Conservation (phyloP, 768 basidiomycete species). For the Russula foetens region DNA sequence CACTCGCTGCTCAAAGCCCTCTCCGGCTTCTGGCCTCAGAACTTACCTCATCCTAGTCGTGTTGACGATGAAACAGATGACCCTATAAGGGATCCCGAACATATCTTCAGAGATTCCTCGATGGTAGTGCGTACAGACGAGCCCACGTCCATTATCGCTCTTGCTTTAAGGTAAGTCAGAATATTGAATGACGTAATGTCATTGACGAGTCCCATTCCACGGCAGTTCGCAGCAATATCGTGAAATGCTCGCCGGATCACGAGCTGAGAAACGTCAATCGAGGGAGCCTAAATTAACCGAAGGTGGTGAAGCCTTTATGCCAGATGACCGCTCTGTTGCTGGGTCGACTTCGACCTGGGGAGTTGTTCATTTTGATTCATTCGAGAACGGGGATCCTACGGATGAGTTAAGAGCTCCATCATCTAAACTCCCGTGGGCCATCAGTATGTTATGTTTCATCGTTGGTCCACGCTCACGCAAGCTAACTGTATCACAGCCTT, state of each 20-base stretch:
- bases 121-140: slow-evolving; percentile 96
- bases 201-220: not conserved
- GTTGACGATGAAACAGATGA: slow-evolving; percentile 56
- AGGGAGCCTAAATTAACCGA: slow-evolving; percentile 49
- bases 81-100: slow-evolving; percentile 72
- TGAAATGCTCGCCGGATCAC: slow-evolving; percentile 68
- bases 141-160: slow-evolving; percentile 94
- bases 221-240: slow-evolving; percentile 73
- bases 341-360: slow-evolving; percentile 91
- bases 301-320: slow-evolving; percentile 83
- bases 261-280: slow-evolving; percentile 66
- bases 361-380: slow-evolving; percentile 74
- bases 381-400: slow-evolving; percentile 58
- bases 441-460: slow-evolving; percentile 54
- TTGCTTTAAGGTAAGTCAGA: slow-evolving; percentile 72
- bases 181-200: not conserved
- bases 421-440: slow-evolving; percentile 73
- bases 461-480: not conserved
- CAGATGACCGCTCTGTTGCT: slow-evolving; percentile 73
- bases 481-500: slow-evolving; percentile 47
- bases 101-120: slow-evolving; percentile 89
- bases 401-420: slow-evolving; percentile 71
- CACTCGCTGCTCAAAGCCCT: slow-evolving; percentile 75
- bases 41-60: slow-evolving; percentile 43
- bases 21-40: slow-evolving; percentile 73